Evolutionary conservation across 257 asterid species (phyloP), one percentile per base, ranked within the genome.

Genomic region (Scutellaria minor): DNA sequence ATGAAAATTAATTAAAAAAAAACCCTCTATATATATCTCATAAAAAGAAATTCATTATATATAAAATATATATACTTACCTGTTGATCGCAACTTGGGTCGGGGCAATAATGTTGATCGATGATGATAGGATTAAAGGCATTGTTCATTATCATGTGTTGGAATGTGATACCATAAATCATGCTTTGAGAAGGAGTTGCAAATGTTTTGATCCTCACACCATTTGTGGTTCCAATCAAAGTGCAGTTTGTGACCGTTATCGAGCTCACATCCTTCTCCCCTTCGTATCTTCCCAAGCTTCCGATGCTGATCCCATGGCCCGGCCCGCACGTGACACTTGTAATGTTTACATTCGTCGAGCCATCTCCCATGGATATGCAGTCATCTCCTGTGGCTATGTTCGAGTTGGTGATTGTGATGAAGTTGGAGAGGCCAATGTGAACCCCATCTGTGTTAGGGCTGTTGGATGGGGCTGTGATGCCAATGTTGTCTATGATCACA

Each of bases 371-470:
- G 9, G 86, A 79, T 7, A 75, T 40, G 24, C 86, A 82, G 22
- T 82, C 86, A 18, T 82, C 86, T 0, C 86, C 86, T 0, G 86
- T 82, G 24, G 45, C 27, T 10, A 83, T 70, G 4, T 3, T 5
- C 0, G 61, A 12, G 3, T 52, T 44, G 1, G 14, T 18, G 41
- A 82, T 54, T 6, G 3, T 75, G 10, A 82, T 10, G 2, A 5
- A 6, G 46, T 22, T 24, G 41, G 83, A 82, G 13, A 8, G 41
- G 5, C 45, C 69, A 1, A 83, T 5, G 78, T 83, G 87, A 68
- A 83, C 58, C 0, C 86, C 86, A 18, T 82, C 84, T 0, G 86
- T 82, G 86, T 82, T 82, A 11, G 82, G 76, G 72, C 87, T 83
- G 5, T 77, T 5, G 24, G 0, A 55, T 1, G 84, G 87, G 7